Percentiles rank a stretch among this genome's conserved stretches.
phyloP scores from a whole-genome alignment of 2,329 filamentous ascomycete genomes.

The Zasmidium citrigriseum region DNA sequence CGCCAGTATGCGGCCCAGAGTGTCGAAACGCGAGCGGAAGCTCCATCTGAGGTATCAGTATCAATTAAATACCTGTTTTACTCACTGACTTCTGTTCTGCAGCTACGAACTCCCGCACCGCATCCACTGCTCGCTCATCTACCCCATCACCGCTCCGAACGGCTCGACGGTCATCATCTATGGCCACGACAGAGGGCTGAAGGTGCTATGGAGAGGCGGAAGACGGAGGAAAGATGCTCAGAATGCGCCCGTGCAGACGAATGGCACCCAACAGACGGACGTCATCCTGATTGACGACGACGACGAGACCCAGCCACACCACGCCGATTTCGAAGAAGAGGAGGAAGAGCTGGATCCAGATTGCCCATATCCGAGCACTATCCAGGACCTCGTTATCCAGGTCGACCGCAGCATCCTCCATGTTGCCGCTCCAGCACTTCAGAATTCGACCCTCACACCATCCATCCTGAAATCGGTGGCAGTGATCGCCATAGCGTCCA shows the following conservation, averaged over 20 bases:
- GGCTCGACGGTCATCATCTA: conserved; percentile 64
- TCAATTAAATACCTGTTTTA: background rate
- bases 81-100: conserved; percentile 13
- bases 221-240: conserved; percentile 28
- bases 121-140: conserved; percentile 57
- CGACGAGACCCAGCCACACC: conserved; percentile 41
- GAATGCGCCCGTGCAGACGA: conserved; percentile 5
- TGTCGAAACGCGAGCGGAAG: conserved; percentile 33
- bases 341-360: conserved; percentile 61
- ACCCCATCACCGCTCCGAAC: conserved; percentile 60
- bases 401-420: conserved; percentile 56
- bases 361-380: conserved; percentile 54
- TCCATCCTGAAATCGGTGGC: conserved; percentile 34
- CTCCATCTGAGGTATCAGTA: conserved; percentile 37
- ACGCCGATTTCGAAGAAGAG: conserved; percentile 53
- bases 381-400: conserved; percentile 57
- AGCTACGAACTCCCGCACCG: conserved; percentile 64
- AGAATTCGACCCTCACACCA: conserved; percentile 13
- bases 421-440: conserved; percentile 51
- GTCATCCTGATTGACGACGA: conserved; percentile 60
- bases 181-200: conserved; percentile 59
- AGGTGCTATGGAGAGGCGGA: conserved; percentile 63
- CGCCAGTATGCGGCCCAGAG: conserved; percentile 28
- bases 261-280: conserved; percentile 38
- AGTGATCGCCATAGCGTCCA: conserved; percentile 57